Conservation (phyloP, 2,329 filamentous ascomycete species). For the Talaromyces sp. region DNA sequence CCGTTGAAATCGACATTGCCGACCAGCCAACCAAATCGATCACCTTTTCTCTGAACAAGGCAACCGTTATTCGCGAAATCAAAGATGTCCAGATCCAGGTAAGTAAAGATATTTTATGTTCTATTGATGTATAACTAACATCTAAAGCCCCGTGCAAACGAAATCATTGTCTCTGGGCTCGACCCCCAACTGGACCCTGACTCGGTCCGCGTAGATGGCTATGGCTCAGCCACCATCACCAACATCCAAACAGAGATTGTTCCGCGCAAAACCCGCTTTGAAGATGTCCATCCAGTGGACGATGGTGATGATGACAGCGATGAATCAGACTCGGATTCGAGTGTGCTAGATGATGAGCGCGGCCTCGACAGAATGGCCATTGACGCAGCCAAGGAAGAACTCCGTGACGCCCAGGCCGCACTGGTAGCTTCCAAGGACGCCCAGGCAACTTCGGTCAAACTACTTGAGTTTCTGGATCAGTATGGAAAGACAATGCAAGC, state of each 20-base stretch:
- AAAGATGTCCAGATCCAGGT: conserved; percentile 45
- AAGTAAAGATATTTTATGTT: conserved; percentile 7
- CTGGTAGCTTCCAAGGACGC: conserved; percentile 25
- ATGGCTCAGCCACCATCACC: conserved; percentile 52
- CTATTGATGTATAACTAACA: neutral
- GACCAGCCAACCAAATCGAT: conserved; percentile 56
- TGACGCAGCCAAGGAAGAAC: conserved; percentile 19
- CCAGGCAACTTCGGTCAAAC: conserved; percentile 16
- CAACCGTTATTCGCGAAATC: conserved; percentile 57
- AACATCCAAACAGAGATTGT: conserved; percentile 58
- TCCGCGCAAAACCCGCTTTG: conserved; percentile 49
- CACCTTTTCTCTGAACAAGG: conserved; percentile 56
- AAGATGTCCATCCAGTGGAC: conserved; percentile 47
- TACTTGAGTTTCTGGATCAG: conserved; percentile 26
- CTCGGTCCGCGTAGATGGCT: conserved; percentile 56
- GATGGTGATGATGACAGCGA: conserved; percentile 27
- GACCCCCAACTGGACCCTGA: conserved; percentile 50
- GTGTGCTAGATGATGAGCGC: conserved; percentile 3
- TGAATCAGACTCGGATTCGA: conserved; percentile 18
- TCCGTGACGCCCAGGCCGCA: conserved; percentile 25
- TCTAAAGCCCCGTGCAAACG: conserved; percentile 47
- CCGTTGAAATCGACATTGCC: conserved; percentile 41
- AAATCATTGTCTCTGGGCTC: conserved; percentile 52
- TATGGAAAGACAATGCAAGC: conserved; percentile 27
- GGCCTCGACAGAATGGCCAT: conserved; percentile 9